Evolutionary conservation across 441 rosid genomes (phyloP).

Genomic region (Adansonia rubrostipa): DNA sequence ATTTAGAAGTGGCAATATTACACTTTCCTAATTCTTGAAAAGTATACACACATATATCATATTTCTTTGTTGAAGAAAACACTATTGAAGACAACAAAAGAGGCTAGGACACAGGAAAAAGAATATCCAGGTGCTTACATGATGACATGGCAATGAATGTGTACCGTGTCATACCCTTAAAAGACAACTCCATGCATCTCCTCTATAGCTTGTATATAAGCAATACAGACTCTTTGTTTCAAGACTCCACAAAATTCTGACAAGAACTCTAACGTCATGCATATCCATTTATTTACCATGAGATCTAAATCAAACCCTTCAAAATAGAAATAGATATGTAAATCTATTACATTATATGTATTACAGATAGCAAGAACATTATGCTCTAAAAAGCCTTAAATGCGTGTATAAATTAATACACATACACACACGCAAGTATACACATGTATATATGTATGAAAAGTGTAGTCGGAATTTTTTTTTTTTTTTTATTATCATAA

Average conservation of each 20-base stretch:
- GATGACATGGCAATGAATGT: background rate
- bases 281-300: background rate
- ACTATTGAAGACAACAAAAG: background rate
- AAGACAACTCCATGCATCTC: conserved; percentile 10
- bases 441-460: background rate
- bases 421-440: background rate
- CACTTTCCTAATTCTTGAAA: conserved; percentile 3
- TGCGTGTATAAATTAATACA: background rate
- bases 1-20: background rate
- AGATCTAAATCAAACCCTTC: background rate
- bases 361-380: background rate
- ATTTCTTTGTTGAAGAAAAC: background rate
- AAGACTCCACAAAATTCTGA: background rate
- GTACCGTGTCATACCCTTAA: background rate
- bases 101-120: conserved; percentile 5
- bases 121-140: background rate
- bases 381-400: conserved; percentile 10
- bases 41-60: background rate
- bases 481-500: background rate
- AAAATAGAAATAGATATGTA: background rate
- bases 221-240: background rate
- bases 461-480: background rate
- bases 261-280: background rate
- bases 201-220: conserved; percentile 3
- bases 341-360: background rate